Conservation (phyloP, 2,329 filamentous ascomycete species). For the Talaromyces sp. region DNA sequence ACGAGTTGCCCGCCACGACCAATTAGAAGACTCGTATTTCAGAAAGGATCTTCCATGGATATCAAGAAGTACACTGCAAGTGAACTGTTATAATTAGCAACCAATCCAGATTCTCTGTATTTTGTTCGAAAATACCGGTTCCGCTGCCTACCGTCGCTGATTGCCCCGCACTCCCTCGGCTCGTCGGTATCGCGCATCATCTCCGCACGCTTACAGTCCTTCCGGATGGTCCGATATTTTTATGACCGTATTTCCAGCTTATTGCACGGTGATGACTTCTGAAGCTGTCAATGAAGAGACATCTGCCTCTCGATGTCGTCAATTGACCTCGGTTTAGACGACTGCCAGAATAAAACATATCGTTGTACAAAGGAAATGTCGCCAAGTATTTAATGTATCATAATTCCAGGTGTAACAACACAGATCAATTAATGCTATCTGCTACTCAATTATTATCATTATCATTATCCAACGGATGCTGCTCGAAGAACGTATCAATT, state of each 20-base stretch:
- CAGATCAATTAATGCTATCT: not conserved
- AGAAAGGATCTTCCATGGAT: not conserved
- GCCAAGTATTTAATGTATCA: not conserved
- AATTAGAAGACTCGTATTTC: not conserved
- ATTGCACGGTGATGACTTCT: not conserved
- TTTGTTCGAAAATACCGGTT: not conserved
- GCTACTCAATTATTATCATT: not conserved
- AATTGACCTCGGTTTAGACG: not conserved
- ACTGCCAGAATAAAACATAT: not conserved
- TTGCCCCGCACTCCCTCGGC: not conserved
- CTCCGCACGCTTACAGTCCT: not conserved
- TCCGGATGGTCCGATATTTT: not conserved
- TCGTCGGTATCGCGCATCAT: not conserved
- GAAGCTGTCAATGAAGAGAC: not conserved
- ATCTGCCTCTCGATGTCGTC: not conserved
- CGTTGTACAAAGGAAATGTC: not conserved
- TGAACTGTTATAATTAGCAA: not conserved
- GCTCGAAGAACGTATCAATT: not conserved
- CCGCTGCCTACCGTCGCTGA: not conserved
- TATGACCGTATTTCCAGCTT: not conserved
- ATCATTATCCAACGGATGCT: not conserved
- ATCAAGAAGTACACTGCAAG: not conserved
- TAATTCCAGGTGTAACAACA: not conserved
- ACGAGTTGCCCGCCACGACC: not conserved
- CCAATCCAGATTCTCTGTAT: not conserved